These are phyloP conservation scores for Clonostachys chloroleuca DNA, from an alignment of 2,329 filamentous ascomycete genomes.

Conservation along the genomic window DNA sequence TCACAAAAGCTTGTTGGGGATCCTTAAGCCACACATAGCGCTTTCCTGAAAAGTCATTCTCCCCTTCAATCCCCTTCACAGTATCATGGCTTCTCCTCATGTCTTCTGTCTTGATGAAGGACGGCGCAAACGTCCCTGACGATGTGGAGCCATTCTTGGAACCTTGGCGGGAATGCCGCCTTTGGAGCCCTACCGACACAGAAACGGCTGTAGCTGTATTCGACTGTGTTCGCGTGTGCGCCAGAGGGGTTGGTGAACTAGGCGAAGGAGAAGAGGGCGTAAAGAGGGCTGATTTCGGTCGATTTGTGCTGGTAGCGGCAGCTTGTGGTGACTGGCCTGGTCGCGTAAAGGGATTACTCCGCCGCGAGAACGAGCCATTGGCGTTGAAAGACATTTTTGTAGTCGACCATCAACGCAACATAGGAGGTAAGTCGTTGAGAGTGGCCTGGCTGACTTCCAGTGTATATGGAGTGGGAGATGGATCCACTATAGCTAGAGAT, in stretches of 20 bases:
- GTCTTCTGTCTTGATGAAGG: constrained; percentile 90
- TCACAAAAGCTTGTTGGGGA: constrained; percentile 80
- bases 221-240: constrained; percentile 68
- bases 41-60: constrained; percentile 98
- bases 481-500: no score
- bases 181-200: neutral
- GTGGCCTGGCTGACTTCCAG: no score
- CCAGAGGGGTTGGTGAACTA: constrained; percentile 26
- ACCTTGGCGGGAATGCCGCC: constrained; percentile 39
- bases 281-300: constrained; percentile 72
- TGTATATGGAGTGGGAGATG: no score
- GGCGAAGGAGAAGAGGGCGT: neutral
- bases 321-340: constrained; percentile 58
- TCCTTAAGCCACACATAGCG: constrained; percentile 98
- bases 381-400: constrained; percentile 26
- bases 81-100: constrained; percentile 52
- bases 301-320: constrained; percentile 24
- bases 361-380: constrained; percentile 55
- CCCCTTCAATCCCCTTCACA: constrained; percentile 79
- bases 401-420: constrained; percentile 15
- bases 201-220: constrained; percentile 33
- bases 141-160: constrained; percentile 61
- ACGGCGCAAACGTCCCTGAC: constrained; percentile 87
- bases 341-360: constrained; percentile 76
- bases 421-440: neutral